Evolutionary conservation across 768 basidiomycete species (phyloP).

Genomic region (Russula earlei): DNA sequence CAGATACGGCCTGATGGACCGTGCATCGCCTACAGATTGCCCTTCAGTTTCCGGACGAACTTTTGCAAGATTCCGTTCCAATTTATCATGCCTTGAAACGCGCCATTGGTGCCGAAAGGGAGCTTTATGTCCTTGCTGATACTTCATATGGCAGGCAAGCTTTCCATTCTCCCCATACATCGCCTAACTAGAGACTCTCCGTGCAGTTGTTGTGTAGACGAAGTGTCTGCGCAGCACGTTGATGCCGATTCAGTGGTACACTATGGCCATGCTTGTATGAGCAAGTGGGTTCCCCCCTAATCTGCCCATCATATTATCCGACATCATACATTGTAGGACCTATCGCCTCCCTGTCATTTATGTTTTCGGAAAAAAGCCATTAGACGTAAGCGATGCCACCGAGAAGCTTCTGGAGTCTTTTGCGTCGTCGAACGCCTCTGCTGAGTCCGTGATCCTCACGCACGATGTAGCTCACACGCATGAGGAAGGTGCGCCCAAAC

Average conservation of each 20-base stretch:
- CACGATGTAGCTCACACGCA: slow-evolving; percentile 77
- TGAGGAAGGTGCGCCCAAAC: slow-evolving; percentile 39
- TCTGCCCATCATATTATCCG: neutral
- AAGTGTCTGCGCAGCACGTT: slow-evolving; percentile 90
- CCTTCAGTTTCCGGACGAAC: slow-evolving; percentile 93
- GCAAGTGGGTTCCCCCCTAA: slow-evolving; percentile 41
- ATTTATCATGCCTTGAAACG: slow-evolving; percentile 63
- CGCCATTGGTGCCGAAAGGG: slow-evolving; percentile 35
- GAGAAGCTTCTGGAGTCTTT: slow-evolving; percentile 32
- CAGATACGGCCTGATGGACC: neutral
- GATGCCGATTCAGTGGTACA: slow-evolving; percentile 88
- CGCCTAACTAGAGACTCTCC: neutral
- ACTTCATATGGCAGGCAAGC: slow-evolving; percentile 92
- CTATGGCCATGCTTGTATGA: slow-evolving; percentile 95
- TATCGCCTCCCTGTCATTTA: slow-evolving; percentile 85
- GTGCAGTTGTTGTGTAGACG: slow-evolving; percentile 88
- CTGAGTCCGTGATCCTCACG: slow-evolving; percentile 42
- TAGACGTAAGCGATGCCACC: slow-evolving; percentile 50
- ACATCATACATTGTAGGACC: slow-evolving; percentile 39
- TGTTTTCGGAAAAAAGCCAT: slow-evolving; percentile 68
- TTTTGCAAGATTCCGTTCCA: slow-evolving; percentile 77
- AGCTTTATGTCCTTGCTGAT: slow-evolving; percentile 90
- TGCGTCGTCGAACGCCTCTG: slow-evolving; percentile 8
- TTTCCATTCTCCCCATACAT: neutral
- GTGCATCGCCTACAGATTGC: slow-evolving; percentile 46